Percentiles rank a stretch among this genome's conserved stretches.
Evolutionary conservation across 78 protist genomes (phyloP).

Genomic region (Protostelium mycophagum): DNA sequence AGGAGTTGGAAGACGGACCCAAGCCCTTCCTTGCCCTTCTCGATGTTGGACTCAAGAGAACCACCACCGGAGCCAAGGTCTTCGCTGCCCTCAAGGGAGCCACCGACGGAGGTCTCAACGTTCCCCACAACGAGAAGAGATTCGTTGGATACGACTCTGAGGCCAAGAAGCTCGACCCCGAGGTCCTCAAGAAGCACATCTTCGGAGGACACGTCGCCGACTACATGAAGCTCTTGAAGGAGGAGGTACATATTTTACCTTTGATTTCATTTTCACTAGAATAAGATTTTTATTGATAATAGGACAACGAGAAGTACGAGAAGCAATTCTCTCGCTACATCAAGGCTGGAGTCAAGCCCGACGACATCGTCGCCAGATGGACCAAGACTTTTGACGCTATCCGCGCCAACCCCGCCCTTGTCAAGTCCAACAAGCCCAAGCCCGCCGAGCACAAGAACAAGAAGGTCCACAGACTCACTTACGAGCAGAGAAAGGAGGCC

Average conservation of each 20-base stretch:
- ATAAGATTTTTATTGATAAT: no score
- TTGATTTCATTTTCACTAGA: no score
- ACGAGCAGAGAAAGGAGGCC: conserved; percentile 32
- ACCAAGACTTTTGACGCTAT: conserved; percentile 84
- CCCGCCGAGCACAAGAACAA: background rate
- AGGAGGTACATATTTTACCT: no score
- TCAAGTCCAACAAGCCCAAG: conserved; percentile 22
- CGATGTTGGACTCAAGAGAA: conserved; percentile 95
- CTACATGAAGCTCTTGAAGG: conserved; percentile 90
- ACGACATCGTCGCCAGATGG: conserved; percentile 85
- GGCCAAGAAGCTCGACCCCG: conserved; percentile 75
- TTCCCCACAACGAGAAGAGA: conserved; percentile 94
- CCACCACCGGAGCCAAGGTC: conserved; percentile 95
- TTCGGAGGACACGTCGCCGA: conserved; percentile 96
- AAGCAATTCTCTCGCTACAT: conserved; percentile 82
- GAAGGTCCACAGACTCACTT: conserved; percentile 35
- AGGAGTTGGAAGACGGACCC: conserved; percentile 60
- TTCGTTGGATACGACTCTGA: conserved; percentile 92
- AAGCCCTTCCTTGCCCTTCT: conserved; percentile 94
- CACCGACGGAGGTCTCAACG: conserved; percentile 95
- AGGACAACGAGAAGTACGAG: conserved; percentile 81
- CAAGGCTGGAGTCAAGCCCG: conserved; percentile 74
- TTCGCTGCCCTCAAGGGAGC: conserved; percentile 92
- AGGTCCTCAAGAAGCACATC: conserved; percentile 82
- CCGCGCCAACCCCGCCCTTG: conserved; percentile 81